Evolutionary conservation across 2,329 filamentous ascomycete species (phyloP), one percentile per base, ranked within the genome.

Genomic region (Phialocephala subalpina): DNA sequence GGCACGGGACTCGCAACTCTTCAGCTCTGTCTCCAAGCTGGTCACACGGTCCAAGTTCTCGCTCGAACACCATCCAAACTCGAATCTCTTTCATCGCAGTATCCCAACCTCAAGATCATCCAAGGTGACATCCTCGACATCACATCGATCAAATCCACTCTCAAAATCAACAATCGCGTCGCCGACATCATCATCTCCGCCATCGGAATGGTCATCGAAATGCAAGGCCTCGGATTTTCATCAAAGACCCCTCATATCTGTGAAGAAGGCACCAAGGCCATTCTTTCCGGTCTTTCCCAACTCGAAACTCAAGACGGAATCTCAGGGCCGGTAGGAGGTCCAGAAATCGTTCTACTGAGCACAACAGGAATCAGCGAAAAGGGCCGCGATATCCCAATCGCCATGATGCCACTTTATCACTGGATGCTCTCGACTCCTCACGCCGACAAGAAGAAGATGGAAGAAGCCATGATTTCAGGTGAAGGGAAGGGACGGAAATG

Each of bases 11-110:
- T 85, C 63, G 76, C 83, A 2, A 78, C 80, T 18, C 81, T 87
- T 47, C 79, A 78, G 27, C 77, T 78, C 47, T 77, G 80, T 29
- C 80, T 87, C 9, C 77, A 79, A 18, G 81, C 80, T 12, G 81
- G 82, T 38, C 79, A 82, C 72, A 76, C 72, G 8, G 85, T 83
- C 75, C 76, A 55, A 42, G 70, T 70, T 3, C 61, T 87, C 40
- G 84, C 80, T 72, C 83, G 85, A 52, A 82, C 78, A 1, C 82
- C 85, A 8, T 77, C 80, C 57, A 86, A 84, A 67, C 82, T 88
- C 35, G 76, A 76, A 18, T 67, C 73, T 53, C 68, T 84, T 59
- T 47, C 65, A 42, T 45, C 62, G 4, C 38, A 67, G 62, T 63
- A 67, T 58, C 68, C 78, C 16, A 80, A 82, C 67, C 80, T 87